Evolutionary conservation across 352 stramenopile genomes (phyloP), one percentile per base, ranked within the genome.

Genomic region (Globisporangium emineosum): DNA sequence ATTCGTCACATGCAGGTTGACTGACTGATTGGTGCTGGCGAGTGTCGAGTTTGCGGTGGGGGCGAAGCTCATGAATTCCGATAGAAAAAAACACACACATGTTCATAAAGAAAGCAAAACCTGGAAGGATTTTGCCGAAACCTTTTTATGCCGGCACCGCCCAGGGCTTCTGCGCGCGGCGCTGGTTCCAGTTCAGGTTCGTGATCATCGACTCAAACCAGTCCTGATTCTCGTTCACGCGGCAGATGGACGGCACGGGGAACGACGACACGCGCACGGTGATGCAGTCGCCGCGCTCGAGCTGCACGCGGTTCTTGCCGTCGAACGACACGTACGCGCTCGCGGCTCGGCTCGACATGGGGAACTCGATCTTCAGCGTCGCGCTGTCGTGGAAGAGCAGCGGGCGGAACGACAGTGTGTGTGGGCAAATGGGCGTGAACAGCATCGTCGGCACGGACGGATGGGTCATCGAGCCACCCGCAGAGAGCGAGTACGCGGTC

Each of bases 401-500:
- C 35, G 91, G 91, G 17, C 91, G 87, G 69, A 98, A 97, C 61
- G 90, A 97, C 25, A 99, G 77, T 13, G 98, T 98, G 78, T 99
- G 98, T 1, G 98, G 97, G 71, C 97, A 99, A 65, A 99, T 99
- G 1, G 98, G 97, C 33, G 97, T 99, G 42, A 99, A 96, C 17
- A 99, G 75, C 75, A 99, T 99, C 43, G 91, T 93, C 30, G 97
- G 97, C 55, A 99, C 97, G 0, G 96, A 94, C 27, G 98, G 98
- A 73, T 99, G 98, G 0, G 98, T 94, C 72, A 99, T 99, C 27
- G 92, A 98, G 0, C 97, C 97, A 15, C 98, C 98, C 2, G 97
- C 97, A 15, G 97, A 97, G 70, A 99, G 91, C 56, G 91, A 98
- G 73, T 99, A 99, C 0, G 97, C 97, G 2, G 97, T 99, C 8